Evolutionary conservation across 306 rosid genomes (phyloP), one percentile per base, ranked within the genome.

Genomic region (Quercus dentata): DNA sequence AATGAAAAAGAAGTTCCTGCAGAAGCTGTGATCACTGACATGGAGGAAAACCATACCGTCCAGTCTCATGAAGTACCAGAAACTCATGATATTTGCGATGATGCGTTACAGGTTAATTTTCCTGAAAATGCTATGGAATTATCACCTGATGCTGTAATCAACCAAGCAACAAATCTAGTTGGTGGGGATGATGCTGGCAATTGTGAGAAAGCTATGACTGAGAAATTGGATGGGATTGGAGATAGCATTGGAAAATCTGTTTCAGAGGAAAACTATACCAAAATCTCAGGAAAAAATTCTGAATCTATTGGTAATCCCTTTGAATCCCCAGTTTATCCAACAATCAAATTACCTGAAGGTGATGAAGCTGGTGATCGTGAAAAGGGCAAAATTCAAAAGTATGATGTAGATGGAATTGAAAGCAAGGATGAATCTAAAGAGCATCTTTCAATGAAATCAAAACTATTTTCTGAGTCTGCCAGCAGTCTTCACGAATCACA

Each of bases 41-140:
- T 55, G n/a, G 86, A 85, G 72, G 77, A 83, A 19, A 77, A 23
- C 82, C 35, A 56, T 14, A 64, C 56, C 3, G 70, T 33, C 58
- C 28, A 61, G 63, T 49, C 71, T 79, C 79, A 83, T 67, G 87
- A 79, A 82, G 89, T 80, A 72, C 78, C 52, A 2, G 90, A 69
- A 52, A 51, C 84, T 72, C 59, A 59, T 74, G 89, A 73, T 12
- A 68, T 52, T 74, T 23, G 13, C 31, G 65, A 71, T 35, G 69
- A 74, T 74, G 80, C 79, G 10, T 79, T 58, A 55, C 80, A 57
- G 71, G 63, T 61, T 56, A 73, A 65, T 67, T 59, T 31, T 73
- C 62, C 79, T 10, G 83, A 85, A 76, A 73, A 71, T 75, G 71
- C 73, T 70, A 21, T 74, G 31, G 52, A 76, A 68, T 65, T 65